These are phyloP conservation scores for Oryza officinalis DNA, from an alignment of 176 grass and related monocot species.

Conservation along the genomic window DNA sequence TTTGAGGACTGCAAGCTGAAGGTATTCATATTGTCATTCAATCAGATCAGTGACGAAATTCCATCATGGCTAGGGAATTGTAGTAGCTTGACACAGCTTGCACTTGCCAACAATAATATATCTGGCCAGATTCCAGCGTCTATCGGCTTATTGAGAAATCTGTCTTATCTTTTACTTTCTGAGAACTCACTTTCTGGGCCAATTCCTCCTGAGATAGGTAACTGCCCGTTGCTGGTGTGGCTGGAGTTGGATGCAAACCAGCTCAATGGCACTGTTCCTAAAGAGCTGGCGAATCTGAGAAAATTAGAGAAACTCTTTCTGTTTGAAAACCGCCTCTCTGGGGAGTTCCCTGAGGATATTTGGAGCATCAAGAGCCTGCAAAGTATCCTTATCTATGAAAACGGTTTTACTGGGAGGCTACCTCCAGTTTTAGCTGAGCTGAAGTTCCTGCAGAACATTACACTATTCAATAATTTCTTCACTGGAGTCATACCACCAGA, in stretches of 20 bases:
- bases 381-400: conserved; percentile 43
- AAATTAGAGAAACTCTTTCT: conserved; percentile 47
- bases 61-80: conserved; percentile 57
- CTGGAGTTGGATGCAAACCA: conserved; percentile 61
- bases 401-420: conserved; percentile 48
- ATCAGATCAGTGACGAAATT: conserved; percentile 52
- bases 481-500: conserved; percentile 55
- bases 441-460: conserved; percentile 51
- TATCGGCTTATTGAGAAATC: conserved; percentile 49
- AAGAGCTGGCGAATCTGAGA: conserved; percentile 46
- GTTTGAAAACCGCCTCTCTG: conserved; percentile 43
- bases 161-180: conserved; percentile 52
- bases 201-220: conserved; percentile 66
- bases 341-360: conserved; percentile 64
- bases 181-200: conserved; percentile 67
- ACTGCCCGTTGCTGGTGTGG: conserved; percentile 29
- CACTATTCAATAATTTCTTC: conserved; percentile 55
- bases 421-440: conserved; percentile 52
- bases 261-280: conserved; percentile 55
- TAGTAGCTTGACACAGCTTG: conserved; percentile 38
- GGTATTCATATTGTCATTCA: conserved; percentile 49
- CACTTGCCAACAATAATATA: conserved; percentile 42
- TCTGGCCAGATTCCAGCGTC: conserved; percentile 57
- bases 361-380: conserved; percentile 60
- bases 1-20: conserved; percentile 55